Percentiles rank a stretch among this genome's conserved stretches.
Evolutionary conservation across 345 rosid species (phyloP).

Genomic region (Eutrema japonicum): DNA sequence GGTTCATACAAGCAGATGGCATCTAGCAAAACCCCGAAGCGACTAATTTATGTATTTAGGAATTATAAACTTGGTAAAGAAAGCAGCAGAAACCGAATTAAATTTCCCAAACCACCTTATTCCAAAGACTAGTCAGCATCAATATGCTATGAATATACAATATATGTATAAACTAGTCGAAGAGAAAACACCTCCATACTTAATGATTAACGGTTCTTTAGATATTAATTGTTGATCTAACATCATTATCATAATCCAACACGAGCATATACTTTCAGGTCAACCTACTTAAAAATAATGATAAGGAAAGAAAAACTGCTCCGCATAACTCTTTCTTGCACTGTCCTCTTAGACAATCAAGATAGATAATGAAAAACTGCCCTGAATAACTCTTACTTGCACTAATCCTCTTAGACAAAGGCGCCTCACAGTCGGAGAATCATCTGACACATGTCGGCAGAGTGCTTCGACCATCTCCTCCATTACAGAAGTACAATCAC

Average conservation of each 20-base stretch:
- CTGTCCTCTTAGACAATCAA: slow-evolving; percentile 19
- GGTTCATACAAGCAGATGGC: slow-evolving; percentile 73
- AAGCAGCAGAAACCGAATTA: background rate
- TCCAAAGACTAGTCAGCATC: slow-evolving; percentile 14
- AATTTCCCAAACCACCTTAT: background rate
- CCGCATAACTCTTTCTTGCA: slow-evolving; percentile 16
- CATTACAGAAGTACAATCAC: slow-evolving; percentile 69
- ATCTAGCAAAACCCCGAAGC: slow-evolving; percentile 56
- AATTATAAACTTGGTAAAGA: slow-evolving; percentile 1
- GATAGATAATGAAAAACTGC: slow-evolving; percentile 10
- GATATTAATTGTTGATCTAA: slow-evolving; percentile 2
- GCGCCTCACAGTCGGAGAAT: slow-evolving; percentile 89
- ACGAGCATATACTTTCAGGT: background rate
- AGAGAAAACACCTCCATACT: background rate
- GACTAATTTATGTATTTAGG: slow-evolving; percentile 17
- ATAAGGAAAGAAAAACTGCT: background rate
- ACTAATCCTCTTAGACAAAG: slow-evolving; percentile 95
- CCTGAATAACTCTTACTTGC: slow-evolving; percentile 56
- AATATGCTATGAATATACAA: slow-evolving; percentile 1
- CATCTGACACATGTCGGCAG: slow-evolving; percentile 95
- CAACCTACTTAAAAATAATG: background rate
- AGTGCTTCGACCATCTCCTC: slow-evolving; percentile 95
- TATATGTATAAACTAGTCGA: slow-evolving; percentile 1
- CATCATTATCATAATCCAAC: slow-evolving; percentile 8
- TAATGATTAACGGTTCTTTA: background rate